These are phyloP conservation scores for Backusella luteola DNA, from an alignment of 192 early-diverging fungal species.

Conservation along the genomic window DNA sequence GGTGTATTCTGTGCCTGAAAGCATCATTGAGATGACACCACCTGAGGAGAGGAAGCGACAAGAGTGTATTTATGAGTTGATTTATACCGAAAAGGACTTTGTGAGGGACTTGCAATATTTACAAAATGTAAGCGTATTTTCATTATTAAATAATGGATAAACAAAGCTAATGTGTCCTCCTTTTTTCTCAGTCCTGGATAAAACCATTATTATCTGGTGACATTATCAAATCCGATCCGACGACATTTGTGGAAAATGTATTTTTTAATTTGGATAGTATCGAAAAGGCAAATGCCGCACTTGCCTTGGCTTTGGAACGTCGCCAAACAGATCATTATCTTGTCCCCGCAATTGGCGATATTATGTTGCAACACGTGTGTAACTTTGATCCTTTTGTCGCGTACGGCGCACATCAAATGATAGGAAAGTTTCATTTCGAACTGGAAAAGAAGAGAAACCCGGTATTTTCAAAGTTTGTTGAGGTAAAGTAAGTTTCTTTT, in stretches of 20 bases:
- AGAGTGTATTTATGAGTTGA: slow-evolving; percentile 91
- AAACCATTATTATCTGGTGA: slow-evolving; percentile 62
- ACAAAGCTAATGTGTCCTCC: background rate
- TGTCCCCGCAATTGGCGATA: slow-evolving; percentile 81
- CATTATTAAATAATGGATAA: too few species aligned
- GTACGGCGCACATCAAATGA: slow-evolving; percentile 85
- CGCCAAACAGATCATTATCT: slow-evolving; percentile 67
- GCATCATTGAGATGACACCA: slow-evolving; percentile 70
- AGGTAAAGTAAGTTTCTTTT: slow-evolving; percentile 39
- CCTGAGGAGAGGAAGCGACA: slow-evolving; percentile 84
- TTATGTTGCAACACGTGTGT: slow-evolving; percentile 71
- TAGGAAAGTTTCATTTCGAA: slow-evolving; percentile 80
- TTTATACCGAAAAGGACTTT: slow-evolving; percentile 89
- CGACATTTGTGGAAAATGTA: slow-evolving; percentile 76
- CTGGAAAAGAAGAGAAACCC: slow-evolving; percentile 70
- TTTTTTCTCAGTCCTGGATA: slow-evolving; percentile 53
- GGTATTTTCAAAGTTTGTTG: slow-evolving; percentile 76
- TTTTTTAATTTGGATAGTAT: slow-evolving; percentile 76
- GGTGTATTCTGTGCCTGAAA: slow-evolving; percentile 81
- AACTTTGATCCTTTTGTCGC: slow-evolving; percentile 77
- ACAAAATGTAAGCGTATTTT: slow-evolving; percentile 51
- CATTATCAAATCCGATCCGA: slow-evolving; percentile 65
- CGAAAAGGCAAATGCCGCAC: slow-evolving; percentile 56
- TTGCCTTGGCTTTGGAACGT: slow-evolving; percentile 57
- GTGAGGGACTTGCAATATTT: slow-evolving; percentile 82